Percentiles rank a stretch among this genome's conserved stretches.
These are phyloP conservation scores for Tylopilus subfusipes DNA, from an alignment of 768 basidiomycete species.

Conservation along the genomic window DNA sequence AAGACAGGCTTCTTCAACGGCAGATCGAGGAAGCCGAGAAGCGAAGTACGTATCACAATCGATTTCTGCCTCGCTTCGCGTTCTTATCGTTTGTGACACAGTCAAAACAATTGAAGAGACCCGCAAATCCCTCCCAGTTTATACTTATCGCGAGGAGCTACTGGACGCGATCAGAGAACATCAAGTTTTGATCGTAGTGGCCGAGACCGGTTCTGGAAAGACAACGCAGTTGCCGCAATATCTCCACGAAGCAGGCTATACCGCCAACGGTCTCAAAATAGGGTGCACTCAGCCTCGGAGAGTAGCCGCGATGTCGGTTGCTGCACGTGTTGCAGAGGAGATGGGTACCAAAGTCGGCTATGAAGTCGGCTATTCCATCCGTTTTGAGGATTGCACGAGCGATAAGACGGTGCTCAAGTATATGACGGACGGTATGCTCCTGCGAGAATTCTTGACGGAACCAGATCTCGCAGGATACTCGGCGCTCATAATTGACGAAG, in stretches of 20 bases:
- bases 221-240: constrained; percentile 99
- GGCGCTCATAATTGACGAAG: constrained; percentile 96
- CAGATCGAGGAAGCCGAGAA: constrained; percentile 92
- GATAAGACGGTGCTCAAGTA: constrained; percentile 99
- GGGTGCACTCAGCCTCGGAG: constrained; percentile 95
- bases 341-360: constrained; percentile 97
- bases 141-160: constrained; percentile 80
- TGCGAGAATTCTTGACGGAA: constrained; percentile 96
- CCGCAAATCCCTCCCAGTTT: constrained; percentile 91
- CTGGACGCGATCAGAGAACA: constrained; percentile 86
- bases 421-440: constrained; percentile 99
- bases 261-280: constrained; percentile 79
- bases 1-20: constrained; percentile 78
- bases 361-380: constrained; percentile 99
- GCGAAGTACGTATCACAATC: constrained; percentile 55
- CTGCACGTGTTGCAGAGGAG: constrained; percentile 98
- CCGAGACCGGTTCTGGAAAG: constrained; percentile 98
- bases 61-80: not conserved
- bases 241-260: constrained; percentile 96
- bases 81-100: constrained; percentile 26
- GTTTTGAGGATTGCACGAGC: constrained; percentile 99
- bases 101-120: constrained; percentile 91
- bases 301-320: constrained; percentile 99
- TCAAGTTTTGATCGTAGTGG: constrained; percentile 95
- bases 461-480: constrained; percentile 95